phyloP scores from a whole-genome alignment of 2,329 filamentous ascomycete genomes.

The Aspergillus caelatus region DNA sequence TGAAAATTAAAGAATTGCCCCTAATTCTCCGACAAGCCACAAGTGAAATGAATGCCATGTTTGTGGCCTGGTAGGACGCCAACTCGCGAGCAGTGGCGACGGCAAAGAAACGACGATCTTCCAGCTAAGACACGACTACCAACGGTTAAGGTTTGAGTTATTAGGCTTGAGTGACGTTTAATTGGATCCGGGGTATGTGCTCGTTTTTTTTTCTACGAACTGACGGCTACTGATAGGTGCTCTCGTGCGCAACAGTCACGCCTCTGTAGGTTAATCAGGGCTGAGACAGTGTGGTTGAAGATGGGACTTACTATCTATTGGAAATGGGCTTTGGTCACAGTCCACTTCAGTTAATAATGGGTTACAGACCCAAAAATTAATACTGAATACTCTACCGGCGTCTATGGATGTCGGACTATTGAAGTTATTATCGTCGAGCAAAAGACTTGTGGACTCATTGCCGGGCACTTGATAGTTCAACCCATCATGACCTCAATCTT shows the following conservation, averaged over 20 bases:
- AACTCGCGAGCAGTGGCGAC: neutral
- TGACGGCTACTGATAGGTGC: neutral
- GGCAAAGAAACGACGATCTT: slow-evolving; percentile 11
- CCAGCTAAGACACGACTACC: slow-evolving; percentile 9
- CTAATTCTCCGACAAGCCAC: neutral
- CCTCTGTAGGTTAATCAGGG: neutral
- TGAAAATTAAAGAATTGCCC: too few relatives aligned
- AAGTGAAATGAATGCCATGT: neutral
- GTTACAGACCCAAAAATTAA: neutral
- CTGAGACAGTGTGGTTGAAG: neutral
- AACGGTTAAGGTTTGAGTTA: slow-evolving; percentile 11
- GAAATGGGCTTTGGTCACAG: neutral
- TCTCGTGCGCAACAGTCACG: neutral
- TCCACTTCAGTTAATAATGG: neutral
- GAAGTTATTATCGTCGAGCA: neutral
- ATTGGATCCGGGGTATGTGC: neutral
- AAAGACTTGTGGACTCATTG: neutral
- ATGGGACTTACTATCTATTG: neutral
- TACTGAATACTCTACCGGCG: neutral
- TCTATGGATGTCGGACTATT: neutral
- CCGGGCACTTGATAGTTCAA: neutral
- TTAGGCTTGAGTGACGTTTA: slow-evolving; percentile 8
- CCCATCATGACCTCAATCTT: neutral
- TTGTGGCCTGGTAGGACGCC: neutral
- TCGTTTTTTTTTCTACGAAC: neutral